Percentiles rank a stretch among this genome's conserved stretches.
Evolutionary conservation across 176 grass and related monocot genomes (phyloP).

Genomic region (Melocanna baccifera): DNA sequence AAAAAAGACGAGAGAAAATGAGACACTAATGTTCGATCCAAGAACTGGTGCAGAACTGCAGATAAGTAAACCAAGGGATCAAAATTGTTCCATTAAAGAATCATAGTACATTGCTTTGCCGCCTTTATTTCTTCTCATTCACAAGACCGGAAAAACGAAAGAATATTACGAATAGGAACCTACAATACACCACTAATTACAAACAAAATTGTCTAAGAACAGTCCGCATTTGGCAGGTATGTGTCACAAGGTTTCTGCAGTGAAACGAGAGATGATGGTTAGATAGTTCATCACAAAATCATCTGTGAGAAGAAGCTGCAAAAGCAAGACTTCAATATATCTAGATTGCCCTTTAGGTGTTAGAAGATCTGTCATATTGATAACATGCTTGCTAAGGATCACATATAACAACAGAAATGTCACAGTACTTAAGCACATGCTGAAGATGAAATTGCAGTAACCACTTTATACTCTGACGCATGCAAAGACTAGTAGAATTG

Average conservation of each 20-base stretch:
- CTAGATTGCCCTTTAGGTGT: background rate
- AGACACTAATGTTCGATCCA: background rate
- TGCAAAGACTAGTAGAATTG: background rate
- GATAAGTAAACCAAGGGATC: background rate
- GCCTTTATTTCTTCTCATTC: slow-evolving; percentile 15
- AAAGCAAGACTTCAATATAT: background rate
- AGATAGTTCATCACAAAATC: background rate
- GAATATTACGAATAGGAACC: slow-evolving; percentile 31
- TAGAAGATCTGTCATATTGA: background rate
- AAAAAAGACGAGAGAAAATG: background rate
- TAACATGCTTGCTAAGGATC: background rate
- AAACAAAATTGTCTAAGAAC: slow-evolving; percentile 32
- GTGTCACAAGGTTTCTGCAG: slow-evolving; percentile 24
- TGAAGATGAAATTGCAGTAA: background rate
- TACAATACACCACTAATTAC: slow-evolving; percentile 28
- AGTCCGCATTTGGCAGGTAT: background rate
- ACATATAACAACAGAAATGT: background rate
- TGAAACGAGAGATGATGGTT: slow-evolving; percentile 2
- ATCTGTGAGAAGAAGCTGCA: background rate
- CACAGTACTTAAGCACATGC: background rate
- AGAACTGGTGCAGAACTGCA: background rate
- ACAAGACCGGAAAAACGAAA: slow-evolving; percentile 20
- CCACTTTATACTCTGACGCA: background rate
- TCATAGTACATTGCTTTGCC: background rate
- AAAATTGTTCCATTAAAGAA: slow-evolving; percentile 25